Base-by-base conservation (phyloP, 257 asterid genomes). In the Solanum lignicaule region DNA sequence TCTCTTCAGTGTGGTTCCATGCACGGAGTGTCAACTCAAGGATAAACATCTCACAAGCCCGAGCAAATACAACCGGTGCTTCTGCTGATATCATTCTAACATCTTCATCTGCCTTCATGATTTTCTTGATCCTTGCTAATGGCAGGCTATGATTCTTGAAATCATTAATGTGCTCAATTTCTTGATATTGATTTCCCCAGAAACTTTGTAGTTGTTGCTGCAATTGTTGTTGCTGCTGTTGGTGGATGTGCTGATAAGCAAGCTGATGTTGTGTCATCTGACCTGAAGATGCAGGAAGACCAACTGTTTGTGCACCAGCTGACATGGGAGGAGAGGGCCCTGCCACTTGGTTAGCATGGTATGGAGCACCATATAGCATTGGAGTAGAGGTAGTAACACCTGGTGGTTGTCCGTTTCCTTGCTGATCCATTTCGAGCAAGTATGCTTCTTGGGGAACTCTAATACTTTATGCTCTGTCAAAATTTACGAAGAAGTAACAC, bases 1-100 rank as follows among this genome's bases (percentile, higher is more conserved):
- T 96, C 93, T 96, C 99, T 92, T 96, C 99, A 0, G 99, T 95
- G 90, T 95, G 98, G 83, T 94, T 95, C 99, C 99, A 96, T 2
- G 99, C 96, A n/a, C 97, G 95, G 71, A 96, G 87, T 3, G 99
- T 96, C 88, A 96, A 88, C 90, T 96, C 99, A 23, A 96, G 99
- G 81, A 96, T 96, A 89, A 96, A 96, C 98, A 96, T 95, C 87
- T 96, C 99, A 85, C 99, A 14, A 1, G 58, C 58, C 58, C 20
- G 20, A 46, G 58, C 20, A 46, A 14, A 46, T 46, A 46, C 58
- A 46, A 14, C 20, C 58, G 58, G 7, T 46, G 58, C 58, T 46
- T 46, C 58, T 46, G 20, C 20, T 46, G 58, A 46, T 46, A 46
- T 46, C 58, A 46, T 46, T 46, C 58, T 46, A 14, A 46, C 58